Evolutionary conservation across 345 rosid species (phyloP).

Genomic region (Moricandia arvensis): DNA sequence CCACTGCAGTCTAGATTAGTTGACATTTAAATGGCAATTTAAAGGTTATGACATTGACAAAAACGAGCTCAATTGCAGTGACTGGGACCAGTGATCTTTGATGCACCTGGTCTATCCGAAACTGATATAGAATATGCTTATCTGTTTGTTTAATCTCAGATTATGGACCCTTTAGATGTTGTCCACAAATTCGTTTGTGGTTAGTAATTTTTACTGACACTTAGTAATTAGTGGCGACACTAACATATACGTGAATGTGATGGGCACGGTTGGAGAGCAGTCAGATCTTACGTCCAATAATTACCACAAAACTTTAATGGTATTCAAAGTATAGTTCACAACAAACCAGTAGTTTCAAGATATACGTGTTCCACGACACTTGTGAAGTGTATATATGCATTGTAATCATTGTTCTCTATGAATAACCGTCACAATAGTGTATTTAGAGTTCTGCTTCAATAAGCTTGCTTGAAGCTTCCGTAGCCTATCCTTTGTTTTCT

Average conservation of each 20-base stretch:
- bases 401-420: not conserved
- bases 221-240: not conserved
- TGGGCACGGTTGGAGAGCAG: not conserved
- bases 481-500: conserved; percentile 10
- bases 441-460: not conserved
- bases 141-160: not conserved
- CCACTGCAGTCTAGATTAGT: not conserved
- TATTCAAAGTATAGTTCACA: not conserved
- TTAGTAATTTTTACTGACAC: not conserved
- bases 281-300: not conserved
- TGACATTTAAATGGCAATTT: not conserved
- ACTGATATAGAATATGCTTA: not conserved
- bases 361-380: not conserved
- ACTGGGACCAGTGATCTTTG: not conserved
- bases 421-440: not conserved
- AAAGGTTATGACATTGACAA: not conserved
- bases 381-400: not conserved
- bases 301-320: not conserved
- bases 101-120: not conserved
- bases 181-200: not conserved
- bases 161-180: not conserved
- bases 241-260: not conserved
- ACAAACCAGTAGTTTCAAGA: not conserved
- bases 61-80: not conserved
- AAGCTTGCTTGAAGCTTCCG: not conserved